Conservation (phyloP, 495 filamentous ascomycete species). For the Cercophora sp. region DNA sequence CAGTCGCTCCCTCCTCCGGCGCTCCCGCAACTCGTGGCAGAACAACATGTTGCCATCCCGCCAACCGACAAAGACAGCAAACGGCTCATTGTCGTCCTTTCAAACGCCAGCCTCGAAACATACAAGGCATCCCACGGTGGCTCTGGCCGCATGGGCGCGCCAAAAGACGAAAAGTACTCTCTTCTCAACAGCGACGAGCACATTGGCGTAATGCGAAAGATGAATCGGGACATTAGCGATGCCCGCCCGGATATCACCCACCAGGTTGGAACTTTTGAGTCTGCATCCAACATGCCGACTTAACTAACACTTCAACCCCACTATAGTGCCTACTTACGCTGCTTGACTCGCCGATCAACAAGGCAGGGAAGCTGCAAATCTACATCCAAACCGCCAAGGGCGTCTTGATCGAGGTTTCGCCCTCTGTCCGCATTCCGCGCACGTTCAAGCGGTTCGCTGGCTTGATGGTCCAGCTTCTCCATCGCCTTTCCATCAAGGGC, state of each 20-base stretch:
- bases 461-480: conserved; percentile 97
- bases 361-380: conserved; percentile 93
- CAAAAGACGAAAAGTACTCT: conserved; percentile 87
- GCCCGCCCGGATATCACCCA: conserved; percentile 96
- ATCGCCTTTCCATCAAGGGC: conserved; percentile 91
- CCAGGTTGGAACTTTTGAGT: conserved; percentile 61
- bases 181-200: conserved; percentile 98
- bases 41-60: conserved; percentile 83
- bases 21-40: conserved; percentile 85
- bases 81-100: conserved; percentile 90
- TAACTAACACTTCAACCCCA: conserved; percentile 20
- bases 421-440: conserved; percentile 90
- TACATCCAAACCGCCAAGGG: conserved; percentile 97
- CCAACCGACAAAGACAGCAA: conserved; percentile 82
- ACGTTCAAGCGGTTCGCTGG: conserved; percentile 99
- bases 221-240: conserved; percentile 97
- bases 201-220: conserved; percentile 98
- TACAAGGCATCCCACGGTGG: conserved; percentile 80
- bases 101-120: conserved; percentile 94
- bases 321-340: conserved; percentile 90
- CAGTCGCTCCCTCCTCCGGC: conserved; percentile 91
- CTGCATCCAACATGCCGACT: conserved; percentile 42
- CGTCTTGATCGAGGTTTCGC: conserved; percentile 95
- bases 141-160: conserved; percentile 56
- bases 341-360: conserved; percentile 96